Percentiles rank a stretch among this genome's conserved stretches.
phyloP scores from a whole-genome alignment of 805 yeast genomes.

The Jamesozyma jinghongensis region DNA sequence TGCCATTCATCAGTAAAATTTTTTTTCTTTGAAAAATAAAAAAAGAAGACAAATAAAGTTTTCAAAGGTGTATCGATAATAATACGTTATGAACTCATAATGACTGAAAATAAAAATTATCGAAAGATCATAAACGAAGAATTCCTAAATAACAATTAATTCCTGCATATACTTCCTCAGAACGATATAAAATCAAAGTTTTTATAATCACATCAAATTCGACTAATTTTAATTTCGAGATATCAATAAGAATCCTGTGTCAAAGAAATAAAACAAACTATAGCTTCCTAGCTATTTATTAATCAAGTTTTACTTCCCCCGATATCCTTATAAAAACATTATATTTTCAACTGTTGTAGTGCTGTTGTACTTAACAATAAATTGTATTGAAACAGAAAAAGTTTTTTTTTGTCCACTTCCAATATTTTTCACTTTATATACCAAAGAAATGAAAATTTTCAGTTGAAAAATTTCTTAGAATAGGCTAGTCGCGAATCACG shows the following conservation, averaged over 20 bases:
- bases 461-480: no score
- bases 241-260: neutral
- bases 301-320: neutral
- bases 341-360: no score
- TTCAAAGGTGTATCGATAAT: conserved; percentile 10
- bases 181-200: conserved; percentile 29
- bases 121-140: conserved; percentile 61
- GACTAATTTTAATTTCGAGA: neutral
- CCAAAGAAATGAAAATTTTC: no score
- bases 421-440: no score
- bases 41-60: neutral
- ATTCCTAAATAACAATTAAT: conserved; percentile 54
- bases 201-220: conserved; percentile 22
- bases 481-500: no score
- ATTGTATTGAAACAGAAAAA: no score
- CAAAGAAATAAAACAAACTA: neutral
- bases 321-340: no score
- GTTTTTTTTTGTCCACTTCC: no score
- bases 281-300: conserved; percentile 1
- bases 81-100: conserved; percentile 26
- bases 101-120: conserved; percentile 2
- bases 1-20: conserved; percentile 31
- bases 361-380: no score
- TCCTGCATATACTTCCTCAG: conserved; percentile 77
- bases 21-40: neutral